Evolutionary conservation across 371 early-diverging fungal genomes (phyloP).

Genomic region (Mucor saturninus): DNA sequence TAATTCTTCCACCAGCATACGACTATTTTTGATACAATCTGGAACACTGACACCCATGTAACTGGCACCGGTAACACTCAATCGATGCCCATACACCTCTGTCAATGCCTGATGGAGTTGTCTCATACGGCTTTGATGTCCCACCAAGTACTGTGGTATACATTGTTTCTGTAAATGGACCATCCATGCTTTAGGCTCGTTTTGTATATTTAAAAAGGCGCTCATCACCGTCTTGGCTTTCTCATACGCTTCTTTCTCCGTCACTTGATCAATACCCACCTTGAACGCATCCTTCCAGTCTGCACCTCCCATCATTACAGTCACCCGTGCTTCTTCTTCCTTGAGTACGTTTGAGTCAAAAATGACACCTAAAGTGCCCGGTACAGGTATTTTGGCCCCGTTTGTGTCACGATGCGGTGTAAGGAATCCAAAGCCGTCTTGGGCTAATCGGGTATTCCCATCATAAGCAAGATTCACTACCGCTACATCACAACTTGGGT

Average conservation of each 20-base stretch:
- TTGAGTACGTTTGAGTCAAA: conserved; percentile 88
- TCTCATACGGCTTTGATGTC: conserved; percentile 72
- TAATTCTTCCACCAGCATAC: conserved; percentile 65
- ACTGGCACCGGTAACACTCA: conserved; percentile 82
- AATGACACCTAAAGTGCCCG: conserved; percentile 82
- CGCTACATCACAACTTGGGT: conserved; percentile 79
- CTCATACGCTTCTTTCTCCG: conserved; percentile 31
- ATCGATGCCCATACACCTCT: conserved; percentile 48
- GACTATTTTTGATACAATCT: conserved; percentile 79
- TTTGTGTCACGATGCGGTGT: conserved; percentile 67
- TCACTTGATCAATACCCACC: conserved; percentile 24
- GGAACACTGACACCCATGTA: conserved; percentile 89
- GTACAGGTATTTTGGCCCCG: conserved; percentile 37
- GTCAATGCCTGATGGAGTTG: conserved; percentile 59
- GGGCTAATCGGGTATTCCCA: conserved; percentile 42
- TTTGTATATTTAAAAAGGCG: conserved; percentile 60
- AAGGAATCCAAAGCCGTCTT: conserved; percentile 90
- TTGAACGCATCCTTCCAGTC: conserved; percentile 62
- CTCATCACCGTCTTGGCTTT: conserved; percentile 48
- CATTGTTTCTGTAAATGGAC: conserved; percentile 76
- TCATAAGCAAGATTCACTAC: conserved; percentile 85
- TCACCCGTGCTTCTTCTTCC: conserved; percentile 59
- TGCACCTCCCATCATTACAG: conserved; percentile 94
- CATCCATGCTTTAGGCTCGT: conserved; percentile 54
- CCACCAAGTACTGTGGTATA: conserved; percentile 90